Conservation (phyloP, 2,329 filamentous ascomycete species). For the Lachnellula willkommii region DNA sequence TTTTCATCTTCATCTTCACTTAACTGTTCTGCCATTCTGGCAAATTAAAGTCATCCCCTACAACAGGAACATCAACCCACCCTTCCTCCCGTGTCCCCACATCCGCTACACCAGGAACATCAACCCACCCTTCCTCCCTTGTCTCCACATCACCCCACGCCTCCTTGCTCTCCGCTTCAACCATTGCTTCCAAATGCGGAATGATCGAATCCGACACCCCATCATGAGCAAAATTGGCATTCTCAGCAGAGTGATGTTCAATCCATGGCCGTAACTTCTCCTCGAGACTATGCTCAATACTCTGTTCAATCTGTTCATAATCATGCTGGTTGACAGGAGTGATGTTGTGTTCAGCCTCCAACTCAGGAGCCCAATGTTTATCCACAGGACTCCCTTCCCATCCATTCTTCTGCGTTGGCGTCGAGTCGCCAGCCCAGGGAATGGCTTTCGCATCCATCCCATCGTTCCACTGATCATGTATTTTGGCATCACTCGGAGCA, state of each 20-base stretch:
- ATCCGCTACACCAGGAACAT: not conserved
- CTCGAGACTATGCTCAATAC: constrained; percentile 11
- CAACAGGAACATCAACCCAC: not conserved
- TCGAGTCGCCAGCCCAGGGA: constrained; percentile 2
- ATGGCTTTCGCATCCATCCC: constrained; percentile 4
- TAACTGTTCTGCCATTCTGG: constrained; percentile 10
- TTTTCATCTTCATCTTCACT: constrained; percentile 7
- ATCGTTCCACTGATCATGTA: constrained; percentile 9
- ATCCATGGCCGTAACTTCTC: constrained; percentile 16
- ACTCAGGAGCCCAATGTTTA: not conserved
- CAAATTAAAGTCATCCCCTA: constrained; percentile 15
- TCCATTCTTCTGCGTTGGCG: not conserved
- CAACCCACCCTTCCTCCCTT: not conserved
- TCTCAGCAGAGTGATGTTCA: constrained; percentile 1
- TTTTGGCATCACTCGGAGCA: constrained; percentile 1
- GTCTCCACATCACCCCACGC: not conserved
- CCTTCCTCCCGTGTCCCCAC: not conserved
- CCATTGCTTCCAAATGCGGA: not conserved
- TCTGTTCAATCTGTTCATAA: not conserved
- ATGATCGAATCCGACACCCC: not conserved
- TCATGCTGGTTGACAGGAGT: not conserved
- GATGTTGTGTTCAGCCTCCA: not conserved
- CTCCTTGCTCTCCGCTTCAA: not conserved
- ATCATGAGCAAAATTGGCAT: not conserved
- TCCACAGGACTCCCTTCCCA: not conserved